Percentiles rank a stretch among this genome's conserved stretches.
phyloP scores from a whole-genome alignment of 2,329 filamentous ascomycete genomes.

The Leptographium radiaticola region DNA sequence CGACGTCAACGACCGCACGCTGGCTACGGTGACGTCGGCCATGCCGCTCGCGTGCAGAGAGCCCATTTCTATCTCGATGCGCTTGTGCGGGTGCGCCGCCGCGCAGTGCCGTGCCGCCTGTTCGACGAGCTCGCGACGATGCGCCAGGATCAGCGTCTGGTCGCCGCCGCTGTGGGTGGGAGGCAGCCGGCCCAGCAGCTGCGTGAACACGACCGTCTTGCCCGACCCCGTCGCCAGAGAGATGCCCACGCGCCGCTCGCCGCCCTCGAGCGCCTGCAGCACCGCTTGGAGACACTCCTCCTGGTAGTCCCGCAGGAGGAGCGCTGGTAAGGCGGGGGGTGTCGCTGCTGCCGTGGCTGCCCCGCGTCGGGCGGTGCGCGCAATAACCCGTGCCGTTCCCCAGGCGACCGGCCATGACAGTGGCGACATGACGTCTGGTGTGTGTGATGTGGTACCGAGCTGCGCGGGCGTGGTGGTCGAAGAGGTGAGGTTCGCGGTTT shows the following conservation, averaged over 20 bases:
- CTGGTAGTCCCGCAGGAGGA: constrained; percentile 71
- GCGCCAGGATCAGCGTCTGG: constrained; percentile 82
- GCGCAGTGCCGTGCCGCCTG: constrained; percentile 81
- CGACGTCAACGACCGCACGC: constrained; percentile 72
- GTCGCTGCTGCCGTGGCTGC: not conserved
- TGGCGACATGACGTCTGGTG: not conserved
- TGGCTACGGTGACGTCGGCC: constrained; percentile 90
- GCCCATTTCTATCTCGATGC: constrained; percentile 87
- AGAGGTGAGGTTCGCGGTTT: not conserved
- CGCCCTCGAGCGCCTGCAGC: constrained; percentile 51
- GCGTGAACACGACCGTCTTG: constrained; percentile 95
- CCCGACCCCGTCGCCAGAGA: constrained; percentile 81
- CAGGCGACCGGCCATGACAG: not conserved
- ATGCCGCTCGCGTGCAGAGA: constrained; percentile 58
- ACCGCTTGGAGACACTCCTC: constrained; percentile 84
- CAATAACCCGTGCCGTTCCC: not conserved
- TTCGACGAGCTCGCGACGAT: constrained; percentile 85
- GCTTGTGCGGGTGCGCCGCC: constrained; percentile 65
- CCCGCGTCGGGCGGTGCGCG: not conserved
- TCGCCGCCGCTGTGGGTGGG: constrained; percentile 42
- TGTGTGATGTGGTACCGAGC: not conserved
- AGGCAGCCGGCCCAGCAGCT: constrained; percentile 69
- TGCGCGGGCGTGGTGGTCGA: too few relatives aligned
- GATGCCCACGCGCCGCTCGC: constrained; percentile 68
- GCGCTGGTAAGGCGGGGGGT: constrained; percentile 1